These are phyloP conservation scores for Zizania palustris DNA, from an alignment of 202 grass and related monocot species.

Conservation along the genomic window DNA sequence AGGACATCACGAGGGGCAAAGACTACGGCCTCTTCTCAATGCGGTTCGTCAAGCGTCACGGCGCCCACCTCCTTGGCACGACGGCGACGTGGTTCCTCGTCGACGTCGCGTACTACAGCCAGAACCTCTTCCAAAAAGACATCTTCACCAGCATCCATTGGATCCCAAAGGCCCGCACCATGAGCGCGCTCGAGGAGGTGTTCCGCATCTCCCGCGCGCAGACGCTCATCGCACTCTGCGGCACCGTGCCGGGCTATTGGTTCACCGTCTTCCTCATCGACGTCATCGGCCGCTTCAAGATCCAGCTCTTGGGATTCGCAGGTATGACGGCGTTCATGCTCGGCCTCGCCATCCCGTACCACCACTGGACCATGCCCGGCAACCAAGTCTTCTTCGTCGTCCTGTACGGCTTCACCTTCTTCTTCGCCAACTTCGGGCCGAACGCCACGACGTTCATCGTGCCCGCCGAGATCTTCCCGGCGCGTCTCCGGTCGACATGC, in stretches of 20 bases:
- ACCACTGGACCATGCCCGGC: constrained; percentile 53
- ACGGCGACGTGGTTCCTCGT: constrained; percentile 67
- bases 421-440: constrained; percentile 64
- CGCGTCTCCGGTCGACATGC: constrained; percentile 63
- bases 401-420: constrained; percentile 61
- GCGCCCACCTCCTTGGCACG: constrained; percentile 57
- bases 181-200: constrained; percentile 68
- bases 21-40: constrained; percentile 59
- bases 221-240: constrained; percentile 74
- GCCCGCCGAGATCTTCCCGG: constrained; percentile 76
- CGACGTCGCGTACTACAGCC: constrained; percentile 78
- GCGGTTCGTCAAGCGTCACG: constrained; percentile 51
- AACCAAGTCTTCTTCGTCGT: constrained; percentile 62
- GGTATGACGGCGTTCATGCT: constrained; percentile 69
- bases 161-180: constrained; percentile 62
- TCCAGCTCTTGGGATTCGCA: constrained; percentile 56
- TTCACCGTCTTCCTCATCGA: constrained; percentile 72
- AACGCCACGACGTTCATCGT: constrained; percentile 68
- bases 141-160: constrained; percentile 61
- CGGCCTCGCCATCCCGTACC: constrained; percentile 58
- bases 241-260: constrained; percentile 74
- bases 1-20: constrained; percentile 8
- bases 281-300: constrained; percentile 49
- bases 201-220: constrained; percentile 61
- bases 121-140: constrained; percentile 90